Percentiles rank a stretch among this genome's conserved stretches.
Conservation (phyloP, 306 rosid genomes). For the Hippophae gyantsensis region DNA sequence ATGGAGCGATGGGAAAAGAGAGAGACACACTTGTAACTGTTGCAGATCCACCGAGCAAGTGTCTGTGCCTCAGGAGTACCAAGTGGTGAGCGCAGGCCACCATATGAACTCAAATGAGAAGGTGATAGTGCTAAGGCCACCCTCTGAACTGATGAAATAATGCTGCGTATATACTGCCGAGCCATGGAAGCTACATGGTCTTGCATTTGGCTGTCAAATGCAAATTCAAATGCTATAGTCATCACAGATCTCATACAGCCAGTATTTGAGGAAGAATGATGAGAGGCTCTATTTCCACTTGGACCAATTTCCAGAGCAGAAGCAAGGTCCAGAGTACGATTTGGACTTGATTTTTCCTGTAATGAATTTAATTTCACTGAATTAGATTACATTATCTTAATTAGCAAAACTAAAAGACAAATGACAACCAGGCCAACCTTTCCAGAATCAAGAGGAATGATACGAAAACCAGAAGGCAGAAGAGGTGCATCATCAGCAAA, state of each 20-base stretch:
- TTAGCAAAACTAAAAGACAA: not conserved
- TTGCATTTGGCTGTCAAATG: slow-evolving; percentile 96
- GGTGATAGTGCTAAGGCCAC: slow-evolving; percentile 98
- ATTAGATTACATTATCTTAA: not conserved
- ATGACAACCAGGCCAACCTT: slow-evolving; percentile 44
- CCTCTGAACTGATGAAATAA: slow-evolving; percentile 97
- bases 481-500: slow-evolving; percentile 99
- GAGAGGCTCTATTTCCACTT: slow-evolving; percentile 57
- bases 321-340: slow-evolving; percentile 98
- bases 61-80: slow-evolving; percentile 99
- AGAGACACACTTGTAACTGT: slow-evolving; percentile 66
- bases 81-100: slow-evolving; percentile 72
- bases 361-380: slow-evolving; percentile 3
- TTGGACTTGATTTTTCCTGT: slow-evolving; percentile 95
- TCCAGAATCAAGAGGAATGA: slow-evolving; percentile 95
- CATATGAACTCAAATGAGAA: slow-evolving; percentile 71
- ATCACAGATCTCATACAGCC: slow-evolving; percentile 90
- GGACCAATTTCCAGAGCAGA: slow-evolving; percentile 95
- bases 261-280: slow-evolving; percentile 48
- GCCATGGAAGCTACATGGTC: slow-evolving; percentile 99
- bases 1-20: not conserved
- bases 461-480: slow-evolving; percentile 95
- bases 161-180: slow-evolving; percentile 94
- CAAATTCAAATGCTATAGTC: slow-evolving; percentile 99
- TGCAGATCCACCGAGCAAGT: slow-evolving; percentile 95